Evolutionary conservation across 2,329 filamentous ascomycete genomes (phyloP).

Genomic region (Hirsutella minnesotensis): DNA sequence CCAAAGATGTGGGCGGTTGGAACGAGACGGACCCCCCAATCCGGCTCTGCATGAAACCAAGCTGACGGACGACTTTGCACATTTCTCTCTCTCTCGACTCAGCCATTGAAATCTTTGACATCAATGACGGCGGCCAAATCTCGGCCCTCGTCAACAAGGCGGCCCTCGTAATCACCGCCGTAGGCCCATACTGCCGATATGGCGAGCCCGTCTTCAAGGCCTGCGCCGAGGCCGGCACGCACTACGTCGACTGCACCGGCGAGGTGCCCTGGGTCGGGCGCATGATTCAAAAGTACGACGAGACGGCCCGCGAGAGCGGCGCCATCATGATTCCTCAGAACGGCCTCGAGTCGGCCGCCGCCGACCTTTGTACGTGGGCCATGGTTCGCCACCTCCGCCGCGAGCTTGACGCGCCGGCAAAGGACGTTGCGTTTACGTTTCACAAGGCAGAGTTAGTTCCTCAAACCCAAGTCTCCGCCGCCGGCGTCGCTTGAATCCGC

Average conservation of each 20-base stretch:
- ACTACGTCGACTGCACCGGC: conserved; percentile 53
- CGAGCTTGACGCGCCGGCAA: conserved; percentile 34
- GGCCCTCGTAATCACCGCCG: conserved; percentile 42
- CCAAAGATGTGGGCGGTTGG: not conserved
- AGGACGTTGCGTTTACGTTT: conserved; percentile 41
- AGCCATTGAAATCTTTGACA: conserved; percentile 41
- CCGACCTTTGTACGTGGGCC: conserved; percentile 46
- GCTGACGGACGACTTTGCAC: not conserved
- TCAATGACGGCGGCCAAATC: conserved; percentile 34
- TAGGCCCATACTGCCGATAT: conserved; percentile 45
- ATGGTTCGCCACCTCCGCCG: conserved; percentile 38
- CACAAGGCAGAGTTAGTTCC: conserved; percentile 26
- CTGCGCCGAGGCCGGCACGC: conserved; percentile 50
- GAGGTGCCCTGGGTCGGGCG: conserved; percentile 44
- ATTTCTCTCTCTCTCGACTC: too few relatives aligned
- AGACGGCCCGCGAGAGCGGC: conserved; percentile 37
- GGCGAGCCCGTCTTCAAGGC: conserved; percentile 49
- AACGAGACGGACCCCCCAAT: too few relatives aligned
- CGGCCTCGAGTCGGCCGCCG: conserved; percentile 49
- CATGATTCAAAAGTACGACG: conserved; percentile 50
- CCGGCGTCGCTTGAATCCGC: too few relatives aligned
- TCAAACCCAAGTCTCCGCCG: too few relatives aligned
- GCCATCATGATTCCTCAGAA: conserved; percentile 50
- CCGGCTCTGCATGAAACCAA: too few relatives aligned
- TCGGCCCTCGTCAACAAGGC: conserved; percentile 41